A percentile compares a stretch with the other conserved stretches of the same genome.
phyloP scores from a whole-genome alignment of 805 yeast species.

The Blastobotrys robertii region DNA sequence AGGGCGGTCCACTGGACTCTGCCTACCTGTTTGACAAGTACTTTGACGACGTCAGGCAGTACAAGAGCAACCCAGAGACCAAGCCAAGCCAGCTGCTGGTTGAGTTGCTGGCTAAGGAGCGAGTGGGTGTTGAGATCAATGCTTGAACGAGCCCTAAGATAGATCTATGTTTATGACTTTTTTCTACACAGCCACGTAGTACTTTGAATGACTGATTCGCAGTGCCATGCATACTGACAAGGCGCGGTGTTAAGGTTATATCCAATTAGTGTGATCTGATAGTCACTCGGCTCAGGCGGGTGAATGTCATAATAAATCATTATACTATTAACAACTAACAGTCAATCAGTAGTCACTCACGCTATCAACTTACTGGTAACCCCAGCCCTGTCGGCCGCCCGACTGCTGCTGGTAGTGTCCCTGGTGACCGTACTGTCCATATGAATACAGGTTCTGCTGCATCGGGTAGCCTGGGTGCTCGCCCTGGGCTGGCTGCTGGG shows the following conservation, averaged over 20 bases:
- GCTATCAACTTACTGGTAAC: not conserved
- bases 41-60: slow-evolving; percentile 56
- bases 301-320: too few species aligned
- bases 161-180: too few species aligned
- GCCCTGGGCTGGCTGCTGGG: slow-evolving; percentile 13
- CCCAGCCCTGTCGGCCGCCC: slow-evolving; percentile 16
- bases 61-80: slow-evolving; percentile 36
- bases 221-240: too few species aligned
- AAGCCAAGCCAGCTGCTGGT: slow-evolving; percentile 32
- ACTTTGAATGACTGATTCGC: too few species aligned
- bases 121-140: slow-evolving; percentile 34
- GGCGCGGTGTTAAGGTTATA: too few species aligned
- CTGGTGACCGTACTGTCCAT: slow-evolving; percentile 22
- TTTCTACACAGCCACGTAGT: too few species aligned
- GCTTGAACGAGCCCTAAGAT: too few species aligned
- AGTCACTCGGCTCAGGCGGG: too few species aligned
- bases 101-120: slow-evolving; percentile 33
- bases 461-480: slow-evolving; percentile 20
- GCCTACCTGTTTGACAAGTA: slow-evolving; percentile 85
- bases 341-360: too few species aligned
- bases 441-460: slow-evolving; percentile 19
- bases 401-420: slow-evolving; percentile 11
- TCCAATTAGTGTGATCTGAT: too few species aligned
- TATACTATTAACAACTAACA: too few species aligned
- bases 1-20: slow-evolving; percentile 97